Evolutionary conservation across 495 filamentous ascomycete species (phyloP), one percentile per base, ranked within the genome.

Genomic region (Trichoderma erinaceum): DNA sequence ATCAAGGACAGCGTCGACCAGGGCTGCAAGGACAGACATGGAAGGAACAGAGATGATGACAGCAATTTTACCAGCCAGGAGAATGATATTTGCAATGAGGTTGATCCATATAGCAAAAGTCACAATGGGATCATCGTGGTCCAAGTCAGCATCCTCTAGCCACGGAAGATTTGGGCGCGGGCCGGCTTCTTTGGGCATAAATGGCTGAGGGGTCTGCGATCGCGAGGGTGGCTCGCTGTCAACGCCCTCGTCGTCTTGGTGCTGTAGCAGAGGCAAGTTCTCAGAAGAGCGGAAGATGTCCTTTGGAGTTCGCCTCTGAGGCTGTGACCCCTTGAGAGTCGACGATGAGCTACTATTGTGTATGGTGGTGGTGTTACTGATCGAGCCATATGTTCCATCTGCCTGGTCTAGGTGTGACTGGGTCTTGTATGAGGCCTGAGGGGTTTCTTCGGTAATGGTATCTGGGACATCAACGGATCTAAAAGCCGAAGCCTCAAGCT

Each of bases 1-100:
- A 73, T 97, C 93, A 16, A 97, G 83, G 0, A 89, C 87, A 3
- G 91, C 92, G 72, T 97, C 93, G 1, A 97, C 93, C 67, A 97
- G 83, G 71, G 88, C 91, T 18, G 93, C 93, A 15, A 97, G 82
- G 16, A 97, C 90, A 5, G 92, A 96, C 67, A 97, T 86, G 18
- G 92, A 96, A 46, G 84, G 90, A 0, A 92, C 93, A 66, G 92
- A 83, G 8, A 89, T 71, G 61, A 92, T 88, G 27, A 94, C 92
- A 65, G 84, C 86, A 52, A 95, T 87, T 73, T 97, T 97, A 32
- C 91, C 88, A 4, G 81, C 85, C 1, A 97, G 82, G 5, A 97
- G 82, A 50, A 92, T 76, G 6, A 88, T 77, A 72, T 97, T 97
- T 52, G 93, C 93, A n/a, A 84, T 77, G 52, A 97, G 85, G 74